Base-by-base conservation (phyloP, 2,329 filamentous ascomycete genomes). In the Beauveria medogensis region DNA sequence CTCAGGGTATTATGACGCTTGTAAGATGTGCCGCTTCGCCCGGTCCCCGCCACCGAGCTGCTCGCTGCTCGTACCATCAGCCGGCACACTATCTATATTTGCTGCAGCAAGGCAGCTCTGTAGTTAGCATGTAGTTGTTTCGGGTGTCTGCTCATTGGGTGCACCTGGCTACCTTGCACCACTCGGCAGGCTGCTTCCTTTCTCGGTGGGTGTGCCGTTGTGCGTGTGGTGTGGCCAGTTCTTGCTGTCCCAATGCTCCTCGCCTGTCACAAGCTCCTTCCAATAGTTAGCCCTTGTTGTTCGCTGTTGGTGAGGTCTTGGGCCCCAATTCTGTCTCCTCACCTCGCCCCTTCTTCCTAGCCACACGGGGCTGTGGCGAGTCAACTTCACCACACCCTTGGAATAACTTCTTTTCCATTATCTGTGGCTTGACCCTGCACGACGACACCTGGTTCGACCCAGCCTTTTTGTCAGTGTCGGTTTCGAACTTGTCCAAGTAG, bases 311-410 rank as follows among this genome's bases (percentile, higher is more conserved):
- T 22, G 57, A 59, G n/a, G 40, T 59, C 40, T 34, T 20, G 24
- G 26, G 57, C 57, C 48, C 57, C 57, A 53, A 53, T 46, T 40
- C 8, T 46, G 24, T 44, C 47, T 44, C 8, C 50, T 41, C 16
- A 3, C 16, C 14, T 26, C 51, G 20, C 14, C 50, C 46, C 51
- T 48, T 60, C 48, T 54, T 43, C 20, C 37, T 54, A 60, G 58
- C 58, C 58, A 60, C 58, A 53, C 24, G 50, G 51, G 58, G 58
- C 58, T 60, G 58, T 60, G 58, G 58, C 58, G 43, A 60, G 58
- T 48, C 41, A 8, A 20, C 22, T 47, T n/a, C 18, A 46, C 26
- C 46, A 8, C 37, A 24, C 37, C 40, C 8, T 52, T n/a, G 47
- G 34, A 37, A 41, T 24, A 12, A 22, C 24, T 51, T 30, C 46